Conservation (phyloP, 2,329 filamentous ascomycete species). For the Stagonosporopsis chrysanthemi region DNA sequence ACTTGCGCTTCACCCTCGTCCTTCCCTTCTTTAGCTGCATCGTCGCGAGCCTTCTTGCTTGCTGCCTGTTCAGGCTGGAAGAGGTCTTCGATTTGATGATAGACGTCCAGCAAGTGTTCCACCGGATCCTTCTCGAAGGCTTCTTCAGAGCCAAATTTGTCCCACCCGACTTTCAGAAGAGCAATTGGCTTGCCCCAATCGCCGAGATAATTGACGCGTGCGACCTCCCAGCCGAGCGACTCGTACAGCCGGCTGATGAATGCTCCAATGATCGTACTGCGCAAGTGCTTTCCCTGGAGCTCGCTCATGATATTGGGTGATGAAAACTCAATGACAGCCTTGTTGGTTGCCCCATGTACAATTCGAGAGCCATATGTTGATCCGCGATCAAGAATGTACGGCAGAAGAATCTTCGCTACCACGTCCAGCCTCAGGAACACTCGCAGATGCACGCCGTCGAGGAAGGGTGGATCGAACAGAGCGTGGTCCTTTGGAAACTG, state of each 20-base stretch:
- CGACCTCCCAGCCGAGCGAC: conserved; percentile 67
- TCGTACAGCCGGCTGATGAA: conserved; percentile 68
- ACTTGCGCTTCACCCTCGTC: conserved; percentile 42
- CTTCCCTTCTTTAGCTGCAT: conserved; percentile 61
- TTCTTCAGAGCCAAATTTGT: conserved; percentile 71
- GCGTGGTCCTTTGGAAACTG: conserved; percentile 73
- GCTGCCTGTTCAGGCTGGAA: conserved; percentile 67
- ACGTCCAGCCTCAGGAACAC: conserved; percentile 70
- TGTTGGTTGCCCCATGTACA: conserved; percentile 62
- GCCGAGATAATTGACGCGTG: conserved; percentile 70
- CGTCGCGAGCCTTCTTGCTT: conserved; percentile 61
- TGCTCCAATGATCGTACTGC: conserved; percentile 71
- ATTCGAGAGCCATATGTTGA: conserved; percentile 64
- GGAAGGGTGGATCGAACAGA: conserved; percentile 69
- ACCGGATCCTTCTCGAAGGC: conserved; percentile 70
- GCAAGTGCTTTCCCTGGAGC: conserved; percentile 70
- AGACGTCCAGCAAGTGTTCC: conserved; percentile 74
- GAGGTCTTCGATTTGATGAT: conserved; percentile 68
- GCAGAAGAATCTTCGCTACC: conserved; percentile 67
- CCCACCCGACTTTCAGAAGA: conserved; percentile 70
- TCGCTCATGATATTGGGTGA: conserved; percentile 79
- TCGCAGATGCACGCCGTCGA: conserved; percentile 68
- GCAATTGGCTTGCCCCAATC: conserved; percentile 73
- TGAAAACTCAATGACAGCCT: conserved; percentile 73
- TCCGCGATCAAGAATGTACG: conserved; percentile 65